Base-by-base conservation (phyloP, 331 rosid species). In the Quercus lobata region DNA sequence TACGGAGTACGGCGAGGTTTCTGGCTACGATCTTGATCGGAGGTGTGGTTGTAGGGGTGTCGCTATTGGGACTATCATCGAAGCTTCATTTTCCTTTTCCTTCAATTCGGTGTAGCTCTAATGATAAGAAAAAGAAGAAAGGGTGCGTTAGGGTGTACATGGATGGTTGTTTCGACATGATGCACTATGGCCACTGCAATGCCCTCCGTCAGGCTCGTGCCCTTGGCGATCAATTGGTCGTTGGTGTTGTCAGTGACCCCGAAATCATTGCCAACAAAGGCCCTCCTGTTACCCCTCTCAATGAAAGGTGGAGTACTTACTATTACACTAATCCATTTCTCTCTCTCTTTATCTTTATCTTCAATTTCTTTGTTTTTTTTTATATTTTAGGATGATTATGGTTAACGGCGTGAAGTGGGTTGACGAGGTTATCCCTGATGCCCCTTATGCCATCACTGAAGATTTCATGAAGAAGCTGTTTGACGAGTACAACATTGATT, bases 381-480 rank as follows among this genome's bases (percentile, higher is more conserved):
- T 34, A 65, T 41, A 41, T 41, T 41, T 8, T 8, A 94, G 98
- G 90, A 81, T 95, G 90, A 89, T 84, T 12, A 95, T 95, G 97
- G 99, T 95, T 70, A 91, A 85, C 35, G 99, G 89, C 29, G 96
- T 95, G 79, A 94, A 88, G 77, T 88, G 92, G 92, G 92, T 88
- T 19, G 92, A 88, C 63, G 88, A 88, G 88, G 88, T 88, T 25
- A 88, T 88, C 37, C 85, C 92, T 3, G 90, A 88, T 46, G 92
- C 92, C n/a, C 92, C 92, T 2, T 88, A 88, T 81, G 92, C 92
- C 37, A 88, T 88, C 75, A 88, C 92, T 0, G 92, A 88, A 72
- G 90, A 88, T 55, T 88, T 88, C 80, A 88, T 88, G 92, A 88
- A 79, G 84, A 88, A 86, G 81, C 87, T 88, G n/a, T 88, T 88